These are phyloP conservation scores for Oryza brachyantha DNA, from an alignment of 176 grass and related monocot species.

Conservation along the genomic window DNA sequence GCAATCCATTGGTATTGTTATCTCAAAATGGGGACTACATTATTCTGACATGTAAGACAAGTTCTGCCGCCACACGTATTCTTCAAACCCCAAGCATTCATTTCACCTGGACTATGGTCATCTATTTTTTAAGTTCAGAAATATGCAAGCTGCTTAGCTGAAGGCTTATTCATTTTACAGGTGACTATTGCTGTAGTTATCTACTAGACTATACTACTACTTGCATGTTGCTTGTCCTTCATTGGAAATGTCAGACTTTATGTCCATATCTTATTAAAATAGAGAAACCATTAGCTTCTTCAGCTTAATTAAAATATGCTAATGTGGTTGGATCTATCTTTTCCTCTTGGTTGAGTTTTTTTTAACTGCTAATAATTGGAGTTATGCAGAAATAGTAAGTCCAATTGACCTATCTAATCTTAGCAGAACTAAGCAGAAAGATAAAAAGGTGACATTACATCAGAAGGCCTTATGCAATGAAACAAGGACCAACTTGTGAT, in stretches of 20 bases:
- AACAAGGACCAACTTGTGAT: slow-evolving; percentile 4
- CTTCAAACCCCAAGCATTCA: slow-evolving; percentile 32
- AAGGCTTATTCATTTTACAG: background rate
- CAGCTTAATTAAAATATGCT: background rate
- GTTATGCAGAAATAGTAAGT: background rate
- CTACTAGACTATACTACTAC: background rate
- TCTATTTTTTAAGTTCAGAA: background rate
- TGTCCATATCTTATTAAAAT: background rate
- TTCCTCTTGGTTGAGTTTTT: background rate
- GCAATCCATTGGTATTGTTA: background rate
- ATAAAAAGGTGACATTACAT: background rate
- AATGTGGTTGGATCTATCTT: background rate
- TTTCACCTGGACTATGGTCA: slow-evolving; percentile 28
- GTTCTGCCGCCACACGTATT: background rate
- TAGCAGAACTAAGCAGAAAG: too few relatives aligned
- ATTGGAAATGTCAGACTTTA: background rate
- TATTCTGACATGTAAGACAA: slow-evolving; percentile 8
- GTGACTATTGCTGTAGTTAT: background rate
- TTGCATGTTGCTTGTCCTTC: background rate
- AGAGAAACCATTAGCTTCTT: background rate
- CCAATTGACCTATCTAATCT: background rate
- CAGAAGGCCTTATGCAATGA: slow-evolving; percentile 8
- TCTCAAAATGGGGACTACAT: background rate
- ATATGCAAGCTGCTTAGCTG: slow-evolving; percentile 6
- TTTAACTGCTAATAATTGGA: background rate